Evolutionary conservation across 345 rosid species (phyloP).

Genomic region (Chamaenerion angustifolium): DNA sequence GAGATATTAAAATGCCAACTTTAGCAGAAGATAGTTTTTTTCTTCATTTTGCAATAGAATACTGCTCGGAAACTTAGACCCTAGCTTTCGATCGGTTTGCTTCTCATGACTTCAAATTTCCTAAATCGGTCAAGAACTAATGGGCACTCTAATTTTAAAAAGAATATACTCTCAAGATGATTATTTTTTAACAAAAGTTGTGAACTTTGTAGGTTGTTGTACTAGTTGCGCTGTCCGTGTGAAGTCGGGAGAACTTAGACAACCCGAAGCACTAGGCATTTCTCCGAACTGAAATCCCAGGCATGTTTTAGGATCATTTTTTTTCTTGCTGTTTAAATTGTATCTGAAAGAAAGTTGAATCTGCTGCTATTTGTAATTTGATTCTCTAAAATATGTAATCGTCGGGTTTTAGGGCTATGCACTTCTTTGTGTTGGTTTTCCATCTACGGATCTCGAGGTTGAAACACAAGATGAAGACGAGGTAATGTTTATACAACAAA

Average conservation of each 20-base stretch:
- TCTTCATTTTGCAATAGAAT: too few species aligned
- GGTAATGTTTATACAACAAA: conserved; percentile 23
- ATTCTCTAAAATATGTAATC: background rate
- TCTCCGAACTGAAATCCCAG: conserved; percentile 85
- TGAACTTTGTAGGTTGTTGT: conserved; percentile 55
- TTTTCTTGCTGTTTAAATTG: background rate
- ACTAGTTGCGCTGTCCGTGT: conserved; percentile 96
- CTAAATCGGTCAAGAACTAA: too few species aligned
- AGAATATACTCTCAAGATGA: too few species aligned
- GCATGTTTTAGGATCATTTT: conserved; percentile 12
- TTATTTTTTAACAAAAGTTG: background rate
- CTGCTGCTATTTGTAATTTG: background rate
- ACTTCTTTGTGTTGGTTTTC: conserved; percentile 85
- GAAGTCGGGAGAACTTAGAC: conserved; percentile 71
- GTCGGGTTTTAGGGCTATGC: conserved; percentile 69
- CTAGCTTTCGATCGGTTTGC: too few species aligned
- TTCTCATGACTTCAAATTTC: too few species aligned
- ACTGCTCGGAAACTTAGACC: too few species aligned
- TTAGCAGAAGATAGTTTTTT: too few species aligned
- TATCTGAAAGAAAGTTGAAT: background rate
- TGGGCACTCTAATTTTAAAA: too few species aligned
- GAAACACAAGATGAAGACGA: conserved; percentile 96
- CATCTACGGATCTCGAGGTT: conserved; percentile 75
- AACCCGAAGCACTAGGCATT: conserved; percentile 94
- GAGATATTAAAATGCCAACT: too few species aligned